These are phyloP conservation scores for Fomitopsis pulvina DNA, from an alignment of 768 basidiomycete genomes.

Conservation along the genomic window DNA sequence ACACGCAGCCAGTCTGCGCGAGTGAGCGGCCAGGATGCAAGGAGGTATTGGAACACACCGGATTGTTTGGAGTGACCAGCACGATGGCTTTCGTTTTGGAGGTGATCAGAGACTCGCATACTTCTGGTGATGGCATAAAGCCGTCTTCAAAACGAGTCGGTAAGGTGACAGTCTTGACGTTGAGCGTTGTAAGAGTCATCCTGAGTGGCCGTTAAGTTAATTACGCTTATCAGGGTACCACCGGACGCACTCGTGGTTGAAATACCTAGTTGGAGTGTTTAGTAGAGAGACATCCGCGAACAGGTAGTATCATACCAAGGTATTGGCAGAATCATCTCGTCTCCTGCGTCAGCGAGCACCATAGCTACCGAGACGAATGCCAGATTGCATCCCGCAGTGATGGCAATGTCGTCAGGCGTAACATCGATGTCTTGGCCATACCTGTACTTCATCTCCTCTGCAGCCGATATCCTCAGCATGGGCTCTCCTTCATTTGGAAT, in stretches of 20 bases:
- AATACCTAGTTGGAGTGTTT: constrained; percentile 39
- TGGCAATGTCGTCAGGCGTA: constrained; percentile 47
- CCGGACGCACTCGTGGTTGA: constrained; percentile 51
- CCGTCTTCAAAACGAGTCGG: constrained; percentile 40
- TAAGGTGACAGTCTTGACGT: constrained; percentile 51
- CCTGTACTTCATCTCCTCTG: constrained; percentile 50
- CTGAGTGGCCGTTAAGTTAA: constrained; percentile 23
- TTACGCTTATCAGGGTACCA: neutral
- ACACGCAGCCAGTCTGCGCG: constrained; percentile 60
- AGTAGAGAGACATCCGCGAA: neutral
- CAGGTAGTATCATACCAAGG: constrained; percentile 44
- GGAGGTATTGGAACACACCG: constrained; percentile 28
- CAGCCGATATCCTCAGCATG: constrained; percentile 42
- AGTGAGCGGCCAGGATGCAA: neutral
- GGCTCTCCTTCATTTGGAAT: constrained; percentile 53
- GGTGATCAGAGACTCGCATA: constrained; percentile 47
- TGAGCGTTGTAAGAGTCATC: constrained; percentile 63
- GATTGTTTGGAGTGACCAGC: constrained; percentile 75
- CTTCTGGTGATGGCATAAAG: constrained; percentile 53
- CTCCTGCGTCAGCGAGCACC: constrained; percentile 60
- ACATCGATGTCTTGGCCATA: constrained; percentile 51
- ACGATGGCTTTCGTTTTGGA: constrained; percentile 59
- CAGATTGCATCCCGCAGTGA: constrained; percentile 70
- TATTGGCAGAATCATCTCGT: constrained; percentile 65
- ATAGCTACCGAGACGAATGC: constrained; percentile 59